Evolutionary conservation across 768 basidiomycete genomes (phyloP).

Genomic region (Leccinum pellstonianum): DNA sequence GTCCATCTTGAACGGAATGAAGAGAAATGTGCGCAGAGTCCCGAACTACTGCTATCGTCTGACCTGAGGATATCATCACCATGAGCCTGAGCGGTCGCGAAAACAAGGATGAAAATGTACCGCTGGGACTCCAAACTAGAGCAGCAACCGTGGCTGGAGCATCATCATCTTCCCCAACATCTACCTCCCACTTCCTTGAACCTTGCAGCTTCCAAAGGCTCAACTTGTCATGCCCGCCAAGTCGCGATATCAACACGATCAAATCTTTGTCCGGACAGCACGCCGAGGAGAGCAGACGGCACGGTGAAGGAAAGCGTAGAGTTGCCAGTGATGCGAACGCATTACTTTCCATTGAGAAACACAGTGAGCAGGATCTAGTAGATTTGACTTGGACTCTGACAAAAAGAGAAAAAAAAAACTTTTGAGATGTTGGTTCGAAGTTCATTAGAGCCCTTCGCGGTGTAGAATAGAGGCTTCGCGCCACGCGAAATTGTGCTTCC

Average conservation of each 20-base stretch:
- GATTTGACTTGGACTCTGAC: slow-evolving; percentile 2
- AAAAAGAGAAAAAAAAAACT: slow-evolving; percentile 1
- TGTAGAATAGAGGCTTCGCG: slow-evolving; percentile 18
- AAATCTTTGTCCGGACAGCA: slow-evolving; percentile 89
- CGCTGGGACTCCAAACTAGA: slow-evolving; percentile 81
- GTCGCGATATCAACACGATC: slow-evolving; percentile 61
- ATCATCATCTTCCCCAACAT: slow-evolving; percentile 51
- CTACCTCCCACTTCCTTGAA: slow-evolving; percentile 79
- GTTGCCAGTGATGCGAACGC: slow-evolving; percentile 57
- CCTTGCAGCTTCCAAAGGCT: slow-evolving; percentile 82
- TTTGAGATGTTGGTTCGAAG: slow-evolving; percentile 16
- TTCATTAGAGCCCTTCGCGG: slow-evolving; percentile 25
- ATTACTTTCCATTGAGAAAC: slow-evolving; percentile 38
- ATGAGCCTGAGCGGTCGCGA: slow-evolving; percentile 4
- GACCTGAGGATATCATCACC: slow-evolving; percentile 40
- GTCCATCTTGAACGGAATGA: slow-evolving; percentile 79
- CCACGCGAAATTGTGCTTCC: slow-evolving; percentile 32
- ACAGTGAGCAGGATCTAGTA: not conserved
- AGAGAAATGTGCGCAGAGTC: slow-evolving; percentile 66
- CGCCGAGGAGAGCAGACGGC: slow-evolving; percentile 58
- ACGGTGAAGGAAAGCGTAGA: slow-evolving; percentile 54
- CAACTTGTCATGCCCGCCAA: slow-evolving; percentile 66
- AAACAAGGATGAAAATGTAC: slow-evolving; percentile 38
- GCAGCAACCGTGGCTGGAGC: slow-evolving; percentile 49
- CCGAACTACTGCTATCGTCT: slow-evolving; percentile 69